Evolutionary conservation across 2,329 filamentous ascomycete species (phyloP).

Genomic region (Colletotrichum sp.): DNA sequence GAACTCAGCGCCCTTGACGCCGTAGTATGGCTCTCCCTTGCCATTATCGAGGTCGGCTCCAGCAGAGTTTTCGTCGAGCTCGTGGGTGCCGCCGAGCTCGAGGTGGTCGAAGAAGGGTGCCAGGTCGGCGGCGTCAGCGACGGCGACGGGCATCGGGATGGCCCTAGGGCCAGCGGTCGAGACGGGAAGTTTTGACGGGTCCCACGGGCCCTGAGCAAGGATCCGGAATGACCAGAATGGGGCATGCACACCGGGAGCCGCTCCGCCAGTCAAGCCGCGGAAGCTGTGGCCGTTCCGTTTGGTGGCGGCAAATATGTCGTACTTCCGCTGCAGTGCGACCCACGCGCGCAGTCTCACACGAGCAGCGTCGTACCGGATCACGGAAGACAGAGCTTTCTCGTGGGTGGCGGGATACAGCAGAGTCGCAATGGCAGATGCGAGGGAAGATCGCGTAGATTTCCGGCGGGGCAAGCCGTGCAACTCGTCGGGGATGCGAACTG

Average conservation of each 20-base stretch:
- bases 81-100: constrained; percentile 32
- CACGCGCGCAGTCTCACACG: constrained; percentile 40
- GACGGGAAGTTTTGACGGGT: constrained; percentile 31
- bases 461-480: constrained; percentile 39
- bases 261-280: constrained; percentile 33
- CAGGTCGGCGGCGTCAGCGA: constrained; percentile 34
- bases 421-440: constrained; percentile 35
- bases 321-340: constrained; percentile 39
- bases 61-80: constrained; percentile 24
- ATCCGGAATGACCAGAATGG: constrained; percentile 38
- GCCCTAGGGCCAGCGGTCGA: constrained; percentile 35
- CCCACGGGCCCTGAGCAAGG: constrained; percentile 37
- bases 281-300: constrained; percentile 32
- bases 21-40: constrained; percentile 40
- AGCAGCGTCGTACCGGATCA: constrained; percentile 42
- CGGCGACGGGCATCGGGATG: constrained; percentile 38
- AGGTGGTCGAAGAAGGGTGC: constrained; percentile 39
- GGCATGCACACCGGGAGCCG: constrained; percentile 33
- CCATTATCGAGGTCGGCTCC: constrained; percentile 37
- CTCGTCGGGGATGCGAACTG: constrained; percentile 32
- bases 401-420: constrained; percentile 37
- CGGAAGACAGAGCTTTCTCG: constrained; percentile 36
- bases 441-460: constrained; percentile 33
- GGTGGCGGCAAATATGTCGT: constrained; percentile 36
- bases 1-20: constrained; percentile 39